phyloP scores from a whole-genome alignment of 768 basidiomycete species.

The Cytidiella melzeri region DNA sequence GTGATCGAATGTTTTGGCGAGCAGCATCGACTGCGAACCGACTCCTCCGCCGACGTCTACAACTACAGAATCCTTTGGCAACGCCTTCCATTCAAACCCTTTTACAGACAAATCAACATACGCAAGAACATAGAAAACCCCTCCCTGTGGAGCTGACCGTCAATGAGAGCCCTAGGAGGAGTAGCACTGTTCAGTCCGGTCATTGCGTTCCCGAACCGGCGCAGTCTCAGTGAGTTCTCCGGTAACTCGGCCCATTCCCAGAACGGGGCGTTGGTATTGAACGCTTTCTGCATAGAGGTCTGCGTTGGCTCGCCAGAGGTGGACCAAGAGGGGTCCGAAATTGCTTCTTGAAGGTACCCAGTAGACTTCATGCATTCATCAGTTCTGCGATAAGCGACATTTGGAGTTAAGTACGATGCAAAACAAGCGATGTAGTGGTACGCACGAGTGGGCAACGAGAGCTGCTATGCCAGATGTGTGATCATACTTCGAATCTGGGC shows the following conservation, averaged over 20 bases:
- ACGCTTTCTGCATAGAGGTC: constrained; percentile 17
- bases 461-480: not conserved
- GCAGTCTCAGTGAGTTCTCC: constrained; percentile 15
- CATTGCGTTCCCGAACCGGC: constrained; percentile 24
- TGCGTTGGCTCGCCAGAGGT: constrained; percentile 14
- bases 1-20: constrained; percentile 11
- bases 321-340: constrained; percentile 14
- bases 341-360: constrained; percentile 16
- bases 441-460: constrained; percentile 12
- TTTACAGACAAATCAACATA: not conserved
- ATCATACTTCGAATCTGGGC: constrained; percentile 7
- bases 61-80: constrained; percentile 12
- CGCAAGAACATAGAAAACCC: not conserved
- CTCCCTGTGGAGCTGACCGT: not conserved
- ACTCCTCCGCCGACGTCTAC: constrained; percentile 21
- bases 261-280: constrained; percentile 12
- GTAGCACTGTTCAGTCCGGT: not conserved
- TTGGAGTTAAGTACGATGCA: too few relatives aligned
- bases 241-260: constrained; percentile 23
- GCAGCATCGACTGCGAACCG: constrained; percentile 8
- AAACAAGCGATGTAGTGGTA: too few relatives aligned
- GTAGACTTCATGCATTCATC: constrained; percentile 20
- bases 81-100: constrained; percentile 19
- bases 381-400: not conserved
- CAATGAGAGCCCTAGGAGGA: not conserved